These are phyloP conservation scores for Daldinia eschscholtzii DNA, from an alignment of 2,329 filamentous ascomycete species.

Conservation along the genomic window DNA sequence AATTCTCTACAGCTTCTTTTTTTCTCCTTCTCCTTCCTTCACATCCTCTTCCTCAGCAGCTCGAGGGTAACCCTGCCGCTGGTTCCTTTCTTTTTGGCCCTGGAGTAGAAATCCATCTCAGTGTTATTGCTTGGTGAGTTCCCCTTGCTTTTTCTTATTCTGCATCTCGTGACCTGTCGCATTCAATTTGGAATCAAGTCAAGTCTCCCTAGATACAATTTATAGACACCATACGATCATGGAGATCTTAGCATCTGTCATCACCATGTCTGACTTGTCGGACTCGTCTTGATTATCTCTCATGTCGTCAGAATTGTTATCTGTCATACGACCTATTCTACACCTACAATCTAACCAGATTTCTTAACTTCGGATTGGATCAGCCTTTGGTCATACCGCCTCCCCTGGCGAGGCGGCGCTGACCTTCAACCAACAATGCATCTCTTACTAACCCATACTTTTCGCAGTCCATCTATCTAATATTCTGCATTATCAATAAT, in stretches of 20 bases:
- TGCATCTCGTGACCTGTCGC: constrained; percentile 17
- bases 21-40: constrained; percentile 31
- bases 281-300: constrained; percentile 8
- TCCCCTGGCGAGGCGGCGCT: constrained; percentile 23
- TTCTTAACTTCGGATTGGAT: constrained; percentile 12
- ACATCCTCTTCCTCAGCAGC: constrained; percentile 45
- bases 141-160: constrained; percentile 11
- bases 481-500: constrained; percentile 49
- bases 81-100: constrained; percentile 46
- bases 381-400: constrained; percentile 19
- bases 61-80: constrained; percentile 43
- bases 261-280: constrained; percentile 18
- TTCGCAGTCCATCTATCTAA: constrained; percentile 48
- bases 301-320: constrained; percentile 20
- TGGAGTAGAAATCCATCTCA: constrained; percentile 43
- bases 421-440: constrained; percentile 21
- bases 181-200: constrained; percentile 19
- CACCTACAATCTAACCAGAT: constrained; percentile 11
- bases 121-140: constrained; percentile 44
- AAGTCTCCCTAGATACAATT: constrained; percentile 12
- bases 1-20: constrained; percentile 38
- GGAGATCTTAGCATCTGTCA: constrained; percentile 15
- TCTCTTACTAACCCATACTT: constrained; percentile 32
- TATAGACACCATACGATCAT: constrained; percentile 15
- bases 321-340: constrained; percentile 6